Base-by-base conservation (phyloP, 2,329 filamentous ascomycete species). In the Penicillium sclerotiorum region DNA sequence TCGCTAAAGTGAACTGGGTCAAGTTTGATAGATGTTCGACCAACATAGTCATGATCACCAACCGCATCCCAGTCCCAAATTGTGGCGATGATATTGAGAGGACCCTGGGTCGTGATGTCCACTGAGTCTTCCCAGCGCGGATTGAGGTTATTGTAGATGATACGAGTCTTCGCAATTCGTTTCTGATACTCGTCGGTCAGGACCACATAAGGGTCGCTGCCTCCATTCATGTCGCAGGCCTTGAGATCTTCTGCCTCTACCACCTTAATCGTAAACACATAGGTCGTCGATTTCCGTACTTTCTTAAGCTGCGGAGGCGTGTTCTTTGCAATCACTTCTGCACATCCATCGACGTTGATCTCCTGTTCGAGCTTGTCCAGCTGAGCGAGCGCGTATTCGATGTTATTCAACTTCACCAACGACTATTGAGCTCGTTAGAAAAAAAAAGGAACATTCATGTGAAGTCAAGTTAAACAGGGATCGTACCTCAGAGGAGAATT, bases 51-150 rank as follows among this genome's bases (percentile, higher is more conserved):
- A 67, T 99, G 94, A 66, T 97, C 94, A 46, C 94, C 94, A 62
- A 99, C 87, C 12, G 90, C 91, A 74, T 99, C 94, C 80, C 94
- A 95, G 73, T 99, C 94, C 94, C 94, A 99, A 35, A 97, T 88
- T 1, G 94, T 99, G 25, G 93, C 92, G 64, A 97, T 95, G 59
- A 99, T 85, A 62, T 97, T 96, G 50, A 99, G 81, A 9, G 94
- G 85, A 0, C 92, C 90, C 56, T 89, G 87, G 1, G 95, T 95
- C 17, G 91, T 94, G 57, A 99, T 95, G 66, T 99, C 94, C 41
- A 97, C 88, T 1, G 91, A 90, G 75, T 97, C 94, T 62, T 99
- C 94, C 93, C 94, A 99, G 17, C 93, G 86, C 22, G 94, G 94
- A 67, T 95, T 97, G 37, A 99, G 80, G 60, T 86, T 96, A 61